Evolutionary conservation across 495 filamentous ascomycete species (phyloP).

Genomic region (Rostrohypoxylon terebratum): DNA sequence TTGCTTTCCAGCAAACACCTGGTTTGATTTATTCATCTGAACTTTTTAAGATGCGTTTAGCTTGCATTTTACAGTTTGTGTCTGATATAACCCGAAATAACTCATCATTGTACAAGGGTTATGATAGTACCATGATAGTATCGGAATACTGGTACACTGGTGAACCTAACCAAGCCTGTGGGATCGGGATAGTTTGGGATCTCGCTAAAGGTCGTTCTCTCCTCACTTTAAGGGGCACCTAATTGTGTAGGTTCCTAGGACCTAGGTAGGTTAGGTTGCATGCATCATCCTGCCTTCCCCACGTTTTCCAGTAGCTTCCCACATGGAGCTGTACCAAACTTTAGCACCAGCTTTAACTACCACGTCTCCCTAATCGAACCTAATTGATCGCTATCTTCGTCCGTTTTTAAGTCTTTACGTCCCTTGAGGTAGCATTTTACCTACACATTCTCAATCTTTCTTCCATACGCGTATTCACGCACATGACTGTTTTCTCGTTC

Average conservation of each 20-base stretch:
- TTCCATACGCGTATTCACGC: constrained; percentile 22
- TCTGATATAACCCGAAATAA: neutral
- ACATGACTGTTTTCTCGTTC: constrained; percentile 52
- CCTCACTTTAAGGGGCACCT: neutral
- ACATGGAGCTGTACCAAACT: constrained; percentile 3
- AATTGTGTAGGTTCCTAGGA: too few relatives aligned
- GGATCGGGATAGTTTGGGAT: constrained; percentile 10
- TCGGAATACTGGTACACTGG: neutral
- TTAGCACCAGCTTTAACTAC: neutral
- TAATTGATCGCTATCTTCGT: constrained; percentile 1
- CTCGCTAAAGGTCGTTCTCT: constrained; percentile 1
- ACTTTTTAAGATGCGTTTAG: neutral
- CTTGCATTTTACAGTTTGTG: neutral
- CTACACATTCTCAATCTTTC: constrained; percentile 27
- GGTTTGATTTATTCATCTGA: neutral
- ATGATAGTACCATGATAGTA: neutral
- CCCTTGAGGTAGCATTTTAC: constrained; percentile 27
- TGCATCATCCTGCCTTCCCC: constrained; percentile 8
- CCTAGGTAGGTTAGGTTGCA: too few relatives aligned
- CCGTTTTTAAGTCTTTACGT: neutral
- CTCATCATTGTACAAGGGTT: neutral
- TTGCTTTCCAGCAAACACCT: neutral
- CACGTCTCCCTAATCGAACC: neutral
- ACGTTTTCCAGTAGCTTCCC: constrained; percentile 8
- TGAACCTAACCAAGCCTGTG: constrained; percentile 8